Evolutionary conservation across 352 stramenopile species (phyloP).

Genomic region (Phytophthora sojae): DNA sequence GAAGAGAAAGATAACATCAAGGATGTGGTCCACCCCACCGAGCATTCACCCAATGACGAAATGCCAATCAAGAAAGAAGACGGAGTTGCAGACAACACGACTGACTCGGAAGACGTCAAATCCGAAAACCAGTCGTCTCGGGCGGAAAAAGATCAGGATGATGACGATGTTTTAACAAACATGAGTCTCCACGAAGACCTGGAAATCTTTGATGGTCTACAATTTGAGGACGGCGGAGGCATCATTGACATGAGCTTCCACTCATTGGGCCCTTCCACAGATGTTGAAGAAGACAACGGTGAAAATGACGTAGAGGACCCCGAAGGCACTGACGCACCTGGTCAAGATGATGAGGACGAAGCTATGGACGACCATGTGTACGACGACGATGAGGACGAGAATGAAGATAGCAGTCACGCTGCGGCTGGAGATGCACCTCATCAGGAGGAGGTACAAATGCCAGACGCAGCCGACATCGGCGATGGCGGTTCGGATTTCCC

Average conservation of each 20-base stretch:
- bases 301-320: constrained; percentile 41
- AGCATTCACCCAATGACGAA: constrained; percentile 18
- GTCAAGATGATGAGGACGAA: constrained; percentile 51
- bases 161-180: constrained; percentile 73
- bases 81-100: constrained; percentile 19
- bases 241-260: constrained; percentile 81
- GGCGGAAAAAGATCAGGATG: constrained; percentile 37
- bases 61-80: constrained; percentile 35
- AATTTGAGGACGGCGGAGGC: constrained; percentile 85
- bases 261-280: constrained; percentile 22
- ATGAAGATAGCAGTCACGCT: constrained; percentile 36
- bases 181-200: constrained; percentile 83
- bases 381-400: constrained; percentile 73
- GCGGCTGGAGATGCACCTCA: constrained; percentile 16
- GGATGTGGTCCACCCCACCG: constrained; percentile 6
- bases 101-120: constrained; percentile 52
- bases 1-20: constrained; percentile 21
- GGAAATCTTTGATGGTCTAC: constrained; percentile 87
- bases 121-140: constrained; percentile 27
- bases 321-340: constrained; percentile 48
- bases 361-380: constrained; percentile 60
- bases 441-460: constrained; percentile 16
- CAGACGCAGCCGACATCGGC: background rate
- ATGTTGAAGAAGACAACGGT: constrained; percentile 36
- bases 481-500: constrained; percentile 28